Conservation (phyloP, 164 flowering plant genomes). For the Nymphaea thermarum region DNA sequence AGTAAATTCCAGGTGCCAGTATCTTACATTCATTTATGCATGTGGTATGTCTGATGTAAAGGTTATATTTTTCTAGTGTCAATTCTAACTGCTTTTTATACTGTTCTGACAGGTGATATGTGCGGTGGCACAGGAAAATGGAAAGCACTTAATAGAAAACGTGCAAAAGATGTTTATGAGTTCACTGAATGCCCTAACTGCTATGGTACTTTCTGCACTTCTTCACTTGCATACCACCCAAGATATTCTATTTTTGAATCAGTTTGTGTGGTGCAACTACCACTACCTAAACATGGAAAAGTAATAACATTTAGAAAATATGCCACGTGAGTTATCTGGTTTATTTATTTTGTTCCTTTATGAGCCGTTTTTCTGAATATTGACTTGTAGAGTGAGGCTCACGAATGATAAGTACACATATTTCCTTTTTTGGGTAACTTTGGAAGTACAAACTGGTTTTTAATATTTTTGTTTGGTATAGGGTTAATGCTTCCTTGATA, state of each 20-base stretch:
- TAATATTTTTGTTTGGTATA: too few relatives aligned
- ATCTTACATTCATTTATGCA: background rate
- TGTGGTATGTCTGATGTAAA: background rate
- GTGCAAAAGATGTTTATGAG: slow-evolving; percentile 89
- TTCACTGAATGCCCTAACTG: slow-evolving; percentile 97
- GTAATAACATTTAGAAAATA: background rate
- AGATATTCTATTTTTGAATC: too few relatives aligned
- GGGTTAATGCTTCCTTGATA: too few relatives aligned
- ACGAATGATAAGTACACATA: too few relatives aligned
- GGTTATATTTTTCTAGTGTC: background rate
- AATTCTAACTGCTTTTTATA: slow-evolving; percentile 10
- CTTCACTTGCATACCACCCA: background rate
- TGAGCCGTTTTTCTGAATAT: too few relatives aligned
- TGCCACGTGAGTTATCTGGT: background rate
- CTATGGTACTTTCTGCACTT: slow-evolving; percentile 44
- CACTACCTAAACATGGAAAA: background rate
- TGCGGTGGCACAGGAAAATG: slow-evolving; percentile 99
- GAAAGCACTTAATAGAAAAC: slow-evolving; percentile 95
- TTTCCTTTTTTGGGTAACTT: too few relatives aligned
- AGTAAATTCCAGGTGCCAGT: background rate
- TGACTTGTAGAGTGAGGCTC: too few relatives aligned
- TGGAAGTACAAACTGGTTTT: too few relatives aligned
- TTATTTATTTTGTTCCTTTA: too few relatives aligned
- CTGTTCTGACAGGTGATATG: slow-evolving; percentile 82
- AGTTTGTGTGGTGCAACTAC: too few relatives aligned